Evolutionary conservation across 305 asterid genomes (phyloP), one percentile per base, ranked within the genome.

Genomic region (Striga hermonthica): DNA sequence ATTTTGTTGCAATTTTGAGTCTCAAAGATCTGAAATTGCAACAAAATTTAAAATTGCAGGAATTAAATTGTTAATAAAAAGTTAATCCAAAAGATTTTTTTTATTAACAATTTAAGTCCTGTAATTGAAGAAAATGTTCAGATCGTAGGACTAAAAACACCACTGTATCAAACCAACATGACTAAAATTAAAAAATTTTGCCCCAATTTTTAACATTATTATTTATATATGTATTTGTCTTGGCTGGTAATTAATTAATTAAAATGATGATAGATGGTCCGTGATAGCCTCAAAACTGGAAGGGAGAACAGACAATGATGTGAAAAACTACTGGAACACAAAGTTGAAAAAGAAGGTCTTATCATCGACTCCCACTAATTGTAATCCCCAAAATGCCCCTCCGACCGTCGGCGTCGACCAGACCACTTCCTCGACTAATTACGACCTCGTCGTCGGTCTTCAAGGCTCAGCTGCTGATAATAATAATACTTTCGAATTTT

Each of bases 261-360:
- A 44, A 5, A 44, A 7, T 22, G n/a, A 47, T 34, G 11, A 62
- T 48, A 88, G 96, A 75, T 86, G 96, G 96, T 86, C 95, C 8
- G 70, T 74, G 39, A 88, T 88, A 74, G 90, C 96, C 55, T 75
- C 89, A 41, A 80, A 84, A 12, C 77, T 88, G 53, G 79, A 76
- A 4, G 86, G 94, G 64, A 79, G 96, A 66, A 88, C 96, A 6
- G 96, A 88, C 57, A 88, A 88, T 69, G 91, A 84, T 64, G 88
- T 88, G 66, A 88, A 88, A 72, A 88, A 88, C 63, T 72, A 86
- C 56, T 88, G 94, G 96, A 86, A 88, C 69, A 79, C 94, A 34
- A 88, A 79, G 63, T 34, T 88, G 61, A 88, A 83, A 79, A 86
- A 84, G 83, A 88, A 74, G 63, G 63, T 80, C 65, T 14, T 73